Evolutionary conservation across 2,329 filamentous ascomycete genomes (phyloP).

Genomic region (Lasiodiplodia gonubiensis): DNA sequence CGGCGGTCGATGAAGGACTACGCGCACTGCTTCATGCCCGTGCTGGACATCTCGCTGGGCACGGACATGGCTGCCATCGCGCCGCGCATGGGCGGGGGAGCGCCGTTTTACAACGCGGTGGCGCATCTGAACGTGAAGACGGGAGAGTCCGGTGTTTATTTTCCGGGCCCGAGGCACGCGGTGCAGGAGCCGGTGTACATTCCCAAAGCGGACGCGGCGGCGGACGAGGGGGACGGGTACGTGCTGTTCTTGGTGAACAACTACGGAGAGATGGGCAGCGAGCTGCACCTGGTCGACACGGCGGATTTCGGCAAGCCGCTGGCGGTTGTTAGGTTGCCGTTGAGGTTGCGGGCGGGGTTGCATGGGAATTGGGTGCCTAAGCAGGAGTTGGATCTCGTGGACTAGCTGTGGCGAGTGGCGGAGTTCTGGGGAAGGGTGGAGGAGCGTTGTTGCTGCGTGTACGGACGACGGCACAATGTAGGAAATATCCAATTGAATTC

Average conservation of each 20-base stretch:
- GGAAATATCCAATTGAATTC: too few species aligned
- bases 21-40: slow-evolving; percentile 50
- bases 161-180: slow-evolving; percentile 47
- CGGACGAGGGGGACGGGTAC: slow-evolving; percentile 42
- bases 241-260: slow-evolving; percentile 41
- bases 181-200: slow-evolving; percentile 24
- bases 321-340: slow-evolving; percentile 42
- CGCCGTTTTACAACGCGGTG: slow-evolving; percentile 54
- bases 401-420: neutral
- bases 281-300: slow-evolving; percentile 45
- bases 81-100: slow-evolving; percentile 39
- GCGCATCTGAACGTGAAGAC: slow-evolving; percentile 50
- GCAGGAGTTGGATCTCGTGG: neutral
- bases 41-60: slow-evolving; percentile 50
- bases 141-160: slow-evolving; percentile 51
- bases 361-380: slow-evolving; percentile 44
- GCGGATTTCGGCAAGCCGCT: slow-evolving; percentile 39
- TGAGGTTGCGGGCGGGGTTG: slow-evolving; percentile 42
- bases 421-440: too few species aligned
- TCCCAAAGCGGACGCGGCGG: slow-evolving; percentile 22
- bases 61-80: slow-evolving; percentile 40
- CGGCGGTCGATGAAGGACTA: slow-evolving; percentile 47
- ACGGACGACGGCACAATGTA: too few species aligned
- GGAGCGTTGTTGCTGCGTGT: too few species aligned
- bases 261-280: slow-evolving; percentile 45